Base-by-base conservation (phyloP, 73 alveolate genomes). In the Breviolum minutum region DNA sequence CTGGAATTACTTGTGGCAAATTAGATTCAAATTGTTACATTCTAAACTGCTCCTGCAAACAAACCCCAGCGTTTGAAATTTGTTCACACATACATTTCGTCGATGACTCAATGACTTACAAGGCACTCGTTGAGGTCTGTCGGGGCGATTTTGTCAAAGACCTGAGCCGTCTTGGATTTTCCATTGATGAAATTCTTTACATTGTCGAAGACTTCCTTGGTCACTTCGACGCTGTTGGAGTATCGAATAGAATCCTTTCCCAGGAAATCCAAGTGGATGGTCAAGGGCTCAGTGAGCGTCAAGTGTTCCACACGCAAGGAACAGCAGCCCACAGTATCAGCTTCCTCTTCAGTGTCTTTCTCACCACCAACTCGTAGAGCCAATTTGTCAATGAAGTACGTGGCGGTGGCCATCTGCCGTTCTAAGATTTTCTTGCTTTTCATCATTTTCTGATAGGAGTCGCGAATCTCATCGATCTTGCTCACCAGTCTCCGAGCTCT, bases 301-400 rank as follows among this genome's bases (percentile, higher is more conserved):
- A 99, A 96, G 99, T 99, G 99, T 93, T 99, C 99, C 54, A 99
- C 99, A 93, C 99, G 99, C 30, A 99, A 96, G 60, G 99, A 99
- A 99, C 99, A 99, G 99, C 99, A 99, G 63, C 99, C 99, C 62
- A 99, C 99, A 9, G 99, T 99, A 94, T 99, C 99, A 29, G 99
- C 99, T 99, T 99, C 99, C 92, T 99, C 99, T 81, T 99, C 99
- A 1, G 99, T 95, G 82, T 95, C 99, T 97, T 99, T 99, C 99
- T 99, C 99, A 91, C 99, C 99, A 24, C 99, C 99, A 20, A 99
- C 99, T 99, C 99, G 99, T 99, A 99, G 99, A 64, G 99, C 99
- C 30, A 99, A 99, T 93, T 99, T 99, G 99, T 99, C 99, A 74
- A 99, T 99, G 93, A 99, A 99, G 99, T 99, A 99, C 24, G 99